Base-by-base conservation (phyloP, 106 monocot species). In the Dendrobium officinale region DNA sequence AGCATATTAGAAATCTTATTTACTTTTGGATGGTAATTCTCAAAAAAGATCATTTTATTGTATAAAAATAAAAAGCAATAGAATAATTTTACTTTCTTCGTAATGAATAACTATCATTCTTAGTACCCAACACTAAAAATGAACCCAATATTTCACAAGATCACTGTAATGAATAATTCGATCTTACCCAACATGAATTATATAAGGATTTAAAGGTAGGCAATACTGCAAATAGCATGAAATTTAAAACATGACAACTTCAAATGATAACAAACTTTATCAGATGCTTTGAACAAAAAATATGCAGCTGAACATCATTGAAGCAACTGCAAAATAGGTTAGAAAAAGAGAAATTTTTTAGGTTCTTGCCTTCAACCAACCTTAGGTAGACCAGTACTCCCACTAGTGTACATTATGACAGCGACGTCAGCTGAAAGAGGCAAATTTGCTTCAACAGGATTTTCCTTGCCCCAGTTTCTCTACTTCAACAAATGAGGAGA, bases 371-470 rank as follows among this genome's bases (percentile, higher is more conserved):
- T 37, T 48, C 27, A 76, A 84, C 85, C 24, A 88, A 99, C 98
- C 95, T 99, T 99, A 27, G 98, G 98, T 77, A 99, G 85, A 54
- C 98, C 98, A 77, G 98, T 99, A 86, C 98, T 99, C 26, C 98
- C 98, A 70, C 98, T 99, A 42, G 98, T 99, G 81, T 99, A 99
- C 98, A 99, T 99, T 75, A 99, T 93, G 79, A 99, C 98, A 43
- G 98, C 98, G 70, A 91, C 79, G 70, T 99, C 98, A 80, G 95
- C 85, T 18, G 91, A 80, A 67, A 87, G 81, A 79, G 95, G 95
- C 78, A 95, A 75, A 74, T 88, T 78, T 80, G 93, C 81, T 78
- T 85, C 89, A 68, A 86, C 84, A 59, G 93, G 88, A 67, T 77
- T 89, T 89, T 93, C 89, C 78, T 37, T 45, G 66, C n/a, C 98